Conservation (phyloP, 169 alveolate genomes). For the Plasmodium fragile region DNA sequence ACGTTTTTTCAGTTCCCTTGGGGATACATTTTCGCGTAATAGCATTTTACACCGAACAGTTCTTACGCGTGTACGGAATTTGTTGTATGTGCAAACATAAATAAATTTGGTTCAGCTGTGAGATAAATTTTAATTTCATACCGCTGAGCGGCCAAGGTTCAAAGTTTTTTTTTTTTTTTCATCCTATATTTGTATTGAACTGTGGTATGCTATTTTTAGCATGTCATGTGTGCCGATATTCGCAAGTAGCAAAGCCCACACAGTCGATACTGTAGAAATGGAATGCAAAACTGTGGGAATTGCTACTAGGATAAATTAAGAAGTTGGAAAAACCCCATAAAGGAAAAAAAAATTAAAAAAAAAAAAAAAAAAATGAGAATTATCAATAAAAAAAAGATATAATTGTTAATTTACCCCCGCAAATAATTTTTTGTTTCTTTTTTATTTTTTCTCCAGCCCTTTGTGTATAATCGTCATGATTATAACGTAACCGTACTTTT, state of each 20-base stretch:
- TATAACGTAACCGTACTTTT: neutral
- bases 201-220: neutral
- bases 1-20: neutral
- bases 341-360: neutral
- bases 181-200: neutral
- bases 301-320: neutral
- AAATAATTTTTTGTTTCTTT: neutral
- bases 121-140: neutral
- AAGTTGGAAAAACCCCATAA: neutral
- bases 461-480: neutral
- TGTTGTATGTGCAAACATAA: neutral
- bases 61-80: neutral
- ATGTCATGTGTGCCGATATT: neutral
- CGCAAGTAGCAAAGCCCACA: neutral
- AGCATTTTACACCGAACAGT: neutral
- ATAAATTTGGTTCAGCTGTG: neutral
- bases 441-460: neutral
- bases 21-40: neutral
- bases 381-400: neutral
- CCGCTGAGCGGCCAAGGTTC: neutral
- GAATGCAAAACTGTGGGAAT: neutral
- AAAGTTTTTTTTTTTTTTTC: neutral
- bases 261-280: neutral
- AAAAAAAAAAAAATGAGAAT: neutral
- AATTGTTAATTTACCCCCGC: neutral